Conservation (phyloP, 78 protist genomes). For the Dictyostelium capitatum region DNA sequence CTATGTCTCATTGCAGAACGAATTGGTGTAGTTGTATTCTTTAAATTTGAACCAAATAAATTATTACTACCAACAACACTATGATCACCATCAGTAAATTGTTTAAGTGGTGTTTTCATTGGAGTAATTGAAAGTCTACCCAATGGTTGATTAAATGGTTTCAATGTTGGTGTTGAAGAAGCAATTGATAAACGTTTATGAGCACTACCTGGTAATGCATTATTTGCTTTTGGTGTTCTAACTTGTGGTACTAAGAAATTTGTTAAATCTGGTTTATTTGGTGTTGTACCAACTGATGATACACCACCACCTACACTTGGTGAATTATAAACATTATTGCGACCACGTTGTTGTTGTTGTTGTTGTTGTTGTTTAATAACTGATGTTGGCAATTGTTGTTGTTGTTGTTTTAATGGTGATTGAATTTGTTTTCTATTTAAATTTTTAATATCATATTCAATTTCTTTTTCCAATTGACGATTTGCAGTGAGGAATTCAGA, state of each 20-base stretch:
- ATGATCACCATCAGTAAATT: neutral
- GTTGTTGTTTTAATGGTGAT: too few relatives aligned
- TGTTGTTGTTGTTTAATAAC: too few relatives aligned
- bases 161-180: neutral
- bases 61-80: neutral
- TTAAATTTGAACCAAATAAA: conserved; percentile 1
- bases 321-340: conserved; percentile 18
- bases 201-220: neutral
- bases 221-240: neutral
- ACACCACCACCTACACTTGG: too few relatives aligned
- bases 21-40: conserved; percentile 2
- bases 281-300: neutral
- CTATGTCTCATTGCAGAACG: conserved; percentile 28
- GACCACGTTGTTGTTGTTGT: neutral
- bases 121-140: conserved; percentile 35
- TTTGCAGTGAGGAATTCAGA: conserved; percentile 79
- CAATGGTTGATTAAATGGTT: conserved; percentile 17
- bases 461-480: conserved; percentile 85
- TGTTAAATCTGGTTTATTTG: conserved; percentile 33
- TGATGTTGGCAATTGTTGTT: too few relatives aligned
- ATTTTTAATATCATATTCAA: conserved; percentile 76
- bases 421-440: conserved; percentile 17
- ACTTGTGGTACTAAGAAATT: conserved; percentile 62
- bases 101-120: neutral
- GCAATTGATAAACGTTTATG: neutral